phyloP scores from a whole-genome alignment of 805 yeast species.

The Huiozyma naganishii region DNA sequence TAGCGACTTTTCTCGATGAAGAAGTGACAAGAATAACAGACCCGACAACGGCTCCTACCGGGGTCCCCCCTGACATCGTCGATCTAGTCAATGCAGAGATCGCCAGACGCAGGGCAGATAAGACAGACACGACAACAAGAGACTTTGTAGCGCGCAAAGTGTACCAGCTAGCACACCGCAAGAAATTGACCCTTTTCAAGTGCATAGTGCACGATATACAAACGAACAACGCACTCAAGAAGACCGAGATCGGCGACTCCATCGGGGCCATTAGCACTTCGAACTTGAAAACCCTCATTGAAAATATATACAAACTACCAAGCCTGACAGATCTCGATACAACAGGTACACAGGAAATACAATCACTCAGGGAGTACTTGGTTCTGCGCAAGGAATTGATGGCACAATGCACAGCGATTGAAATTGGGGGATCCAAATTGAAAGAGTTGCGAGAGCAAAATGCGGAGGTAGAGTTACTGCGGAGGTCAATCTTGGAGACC shows the following conservation, averaged over 20 bases:
- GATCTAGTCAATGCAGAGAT: conserved; percentile 5
- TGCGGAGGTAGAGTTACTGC: conserved; percentile 4
- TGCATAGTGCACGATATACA: background rate
- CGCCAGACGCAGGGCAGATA: conserved; percentile 1
- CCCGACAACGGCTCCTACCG: background rate
- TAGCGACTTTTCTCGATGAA: conserved; percentile 3
- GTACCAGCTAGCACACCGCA: conserved; percentile 11
- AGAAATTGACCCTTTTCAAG: conserved; percentile 5
- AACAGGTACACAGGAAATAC: conserved; percentile 4
- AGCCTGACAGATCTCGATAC: conserved; percentile 5
- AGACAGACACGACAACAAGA: conserved; percentile 3
- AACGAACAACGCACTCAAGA: background rate
- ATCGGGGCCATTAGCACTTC: too few species aligned
- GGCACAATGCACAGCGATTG: conserved; percentile 12
- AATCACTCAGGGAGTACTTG: conserved; percentile 18
- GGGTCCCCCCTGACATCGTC: conserved; percentile 7
- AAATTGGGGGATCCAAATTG: conserved; percentile 6
- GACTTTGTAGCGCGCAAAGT: conserved; percentile 12
- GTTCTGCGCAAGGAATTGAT: conserved; percentile 13
- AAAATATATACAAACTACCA: conserved; percentile 19
- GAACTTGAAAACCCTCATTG: conserved; percentile 10
- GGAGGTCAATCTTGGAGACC: conserved; percentile 5
- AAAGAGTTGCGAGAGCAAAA: conserved; percentile 4
- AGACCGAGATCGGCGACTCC: background rate
- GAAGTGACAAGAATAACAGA: conserved; percentile 1